Conservation (phyloP, 305 asterid genomes). For the Nicotiana rustica region DNA sequence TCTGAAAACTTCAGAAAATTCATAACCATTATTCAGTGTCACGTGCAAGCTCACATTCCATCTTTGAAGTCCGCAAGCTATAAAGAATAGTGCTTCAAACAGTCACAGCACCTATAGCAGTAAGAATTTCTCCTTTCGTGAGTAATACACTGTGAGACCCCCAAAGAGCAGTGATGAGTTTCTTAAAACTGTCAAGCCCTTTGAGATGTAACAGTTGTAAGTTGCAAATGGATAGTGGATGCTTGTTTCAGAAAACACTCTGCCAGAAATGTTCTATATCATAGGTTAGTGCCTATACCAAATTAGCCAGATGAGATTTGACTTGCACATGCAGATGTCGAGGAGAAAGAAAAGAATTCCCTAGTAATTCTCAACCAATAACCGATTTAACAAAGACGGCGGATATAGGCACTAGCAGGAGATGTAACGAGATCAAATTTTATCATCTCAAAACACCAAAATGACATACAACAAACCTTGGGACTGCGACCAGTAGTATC, state of each 20-base stretch:
- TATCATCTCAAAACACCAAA: constrained; percentile 20
- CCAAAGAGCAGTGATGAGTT: not conserved
- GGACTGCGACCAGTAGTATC: constrained; percentile 97
- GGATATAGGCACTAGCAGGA: not conserved
- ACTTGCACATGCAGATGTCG: not conserved
- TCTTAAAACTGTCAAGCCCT: not conserved
- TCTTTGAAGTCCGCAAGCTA: constrained; percentile 24
- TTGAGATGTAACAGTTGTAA: not conserved
- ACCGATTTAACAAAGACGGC: constrained; percentile 9
- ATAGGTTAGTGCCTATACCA: not conserved
- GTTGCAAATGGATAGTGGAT: constrained; percentile 22
- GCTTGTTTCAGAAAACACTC: constrained; percentile 15
- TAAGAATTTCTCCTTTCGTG: not conserved
- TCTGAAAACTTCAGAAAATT: constrained; percentile 15
- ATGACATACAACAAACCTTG: constrained; percentile 62
- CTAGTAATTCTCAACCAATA: constrained; percentile 3
- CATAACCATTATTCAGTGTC: not conserved
- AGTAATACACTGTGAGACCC: not conserved
- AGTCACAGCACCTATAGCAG: not conserved
- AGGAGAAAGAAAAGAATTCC: constrained; percentile 13
- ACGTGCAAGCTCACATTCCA: constrained; percentile 6
- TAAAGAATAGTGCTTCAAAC: not conserved
- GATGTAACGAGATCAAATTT: not conserved
- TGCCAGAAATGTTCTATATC: constrained; percentile 1
- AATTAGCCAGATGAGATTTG: not conserved